Base-by-base conservation (phyloP, 2,329 filamentous ascomycete genomes). In the Xylaria sp. region DNA sequence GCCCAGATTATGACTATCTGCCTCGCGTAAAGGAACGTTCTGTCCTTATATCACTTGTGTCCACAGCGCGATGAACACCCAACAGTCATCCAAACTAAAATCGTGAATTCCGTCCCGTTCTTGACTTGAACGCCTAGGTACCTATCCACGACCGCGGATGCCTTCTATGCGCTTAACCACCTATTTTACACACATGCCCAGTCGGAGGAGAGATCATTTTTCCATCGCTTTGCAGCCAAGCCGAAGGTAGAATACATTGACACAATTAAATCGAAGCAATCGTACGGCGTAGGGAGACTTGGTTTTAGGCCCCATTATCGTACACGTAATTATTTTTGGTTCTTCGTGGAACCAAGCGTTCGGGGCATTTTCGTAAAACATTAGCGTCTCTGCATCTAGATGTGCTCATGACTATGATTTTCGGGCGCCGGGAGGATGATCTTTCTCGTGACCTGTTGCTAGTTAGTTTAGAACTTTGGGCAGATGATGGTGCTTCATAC, bases 401-500 rank as follows among this genome's bases (percentile, higher is more conserved):
- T 50, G 18, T 66, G 60, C 39, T 68, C 65, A 18, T 63, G 56
- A 17, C 38, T 48, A 18, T 53, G 43, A 13, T 52, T 50, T 21
- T 44, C 52, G n/a, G 61, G 55, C 9, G 48, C 9, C 9, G 57
- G 47, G 24, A 67, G 48, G 6, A 69, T 4, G 29, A 69, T 61
- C n/a, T 63, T 57, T 48, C 59, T 65, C 29, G 66, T 66, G n/a
- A 71, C 50, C 69, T 71, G 38, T 19, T 24, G 39, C 2, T 40
- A 48, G 47, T 68, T 61, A 69, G 66, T 60, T 52, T 60, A 42
- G 52, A 54, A 29, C 37, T 6, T 47, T 11, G 24, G 9, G 39
- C 13, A 37, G 26, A 26, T 7, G 37, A 24, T 46, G 48, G 37
- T 26, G 43, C 13, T 44, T 85, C 90, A 76, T 85, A 99, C 93